These are phyloP conservation scores for Cyberlindnera mycetangii DNA, from an alignment of 805 yeast genomes.

Conservation along the genomic window DNA sequence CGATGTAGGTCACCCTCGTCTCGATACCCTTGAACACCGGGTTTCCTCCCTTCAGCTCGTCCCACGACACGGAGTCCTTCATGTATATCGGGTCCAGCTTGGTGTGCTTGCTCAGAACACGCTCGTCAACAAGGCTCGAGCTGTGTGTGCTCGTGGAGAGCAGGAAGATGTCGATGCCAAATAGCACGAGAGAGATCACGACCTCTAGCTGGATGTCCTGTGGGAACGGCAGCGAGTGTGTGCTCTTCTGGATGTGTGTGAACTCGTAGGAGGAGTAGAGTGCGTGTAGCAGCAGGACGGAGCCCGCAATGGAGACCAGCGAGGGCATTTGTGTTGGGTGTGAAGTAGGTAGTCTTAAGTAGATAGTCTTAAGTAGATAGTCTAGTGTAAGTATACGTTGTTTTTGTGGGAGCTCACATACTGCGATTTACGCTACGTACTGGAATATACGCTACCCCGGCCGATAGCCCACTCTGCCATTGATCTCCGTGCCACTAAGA, in stretches of 20 bases:
- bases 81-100: slow-evolving; percentile 46
- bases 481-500: too few relatives aligned
- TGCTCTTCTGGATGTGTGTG: slow-evolving; percentile 38
- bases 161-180: slow-evolving; percentile 29
- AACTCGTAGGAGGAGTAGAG: slow-evolving; percentile 54
- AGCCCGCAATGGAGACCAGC: slow-evolving; percentile 9
- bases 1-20: slow-evolving; percentile 49
- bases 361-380: too few relatives aligned
- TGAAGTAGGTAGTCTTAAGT: too few relatives aligned
- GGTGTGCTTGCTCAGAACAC: slow-evolving; percentile 29
- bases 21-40: slow-evolving; percentile 43
- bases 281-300: slow-evolving; percentile 39
- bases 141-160: slow-evolving; percentile 19
- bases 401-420: too few relatives aligned
- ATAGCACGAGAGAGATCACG: slow-evolving; percentile 41
- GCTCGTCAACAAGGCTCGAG: slow-evolving; percentile 28
- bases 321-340: slow-evolving; percentile 4
- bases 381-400: too few relatives aligned
- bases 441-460: too few relatives aligned
- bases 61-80: slow-evolving; percentile 45
- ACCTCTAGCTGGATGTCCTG: slow-evolving; percentile 51
- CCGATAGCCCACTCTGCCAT: too few relatives aligned
- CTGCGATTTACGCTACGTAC: too few relatives aligned
- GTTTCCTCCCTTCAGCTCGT: slow-evolving; percentile 45
- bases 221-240: slow-evolving; percentile 32